These are phyloP conservation scores for Clitoria ternatea DNA, from an alignment of 306 rosid species.

Conservation along the genomic window DNA sequence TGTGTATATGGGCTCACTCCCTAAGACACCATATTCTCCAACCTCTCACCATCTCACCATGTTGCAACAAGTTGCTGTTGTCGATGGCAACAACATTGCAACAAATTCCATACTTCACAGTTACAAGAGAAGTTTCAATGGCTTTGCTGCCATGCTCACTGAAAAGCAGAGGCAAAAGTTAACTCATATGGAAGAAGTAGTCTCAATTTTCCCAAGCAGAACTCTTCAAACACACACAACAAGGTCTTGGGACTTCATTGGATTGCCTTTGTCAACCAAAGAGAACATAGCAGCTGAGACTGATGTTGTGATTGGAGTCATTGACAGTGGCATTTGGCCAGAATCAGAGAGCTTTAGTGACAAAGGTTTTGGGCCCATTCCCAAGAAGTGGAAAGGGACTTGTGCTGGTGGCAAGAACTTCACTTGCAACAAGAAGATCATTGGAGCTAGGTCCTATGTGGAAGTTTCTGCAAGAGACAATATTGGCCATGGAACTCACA, in stretches of 20 bases:
- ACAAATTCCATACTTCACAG: not conserved
- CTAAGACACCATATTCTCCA: not conserved
- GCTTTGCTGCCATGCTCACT: conserved; percentile 19
- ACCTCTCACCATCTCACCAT: not conserved
- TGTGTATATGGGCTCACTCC: conserved; percentile 14
- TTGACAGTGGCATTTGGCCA: conserved; percentile 32
- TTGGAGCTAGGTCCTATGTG: conserved; percentile 12
- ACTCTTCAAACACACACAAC: conserved; percentile 4
- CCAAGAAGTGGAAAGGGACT: conserved; percentile 26
- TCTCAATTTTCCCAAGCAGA: conserved; percentile 24
- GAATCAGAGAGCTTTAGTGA: conserved; percentile 26
- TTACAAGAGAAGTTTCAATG: conserved; percentile 28
- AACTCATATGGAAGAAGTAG: not conserved
- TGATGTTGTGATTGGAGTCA: conserved; percentile 13
- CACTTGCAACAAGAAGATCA: conserved; percentile 35
- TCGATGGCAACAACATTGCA: too few species aligned
- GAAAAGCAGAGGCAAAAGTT: not conserved
- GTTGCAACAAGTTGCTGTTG: not conserved
- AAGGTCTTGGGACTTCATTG: conserved; percentile 33
- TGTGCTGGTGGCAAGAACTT: conserved; percentile 12
- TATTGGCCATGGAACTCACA: conserved; percentile 28
- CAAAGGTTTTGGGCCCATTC: conserved; percentile 15
- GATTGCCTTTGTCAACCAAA: not conserved
- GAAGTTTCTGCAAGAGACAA: not conserved
- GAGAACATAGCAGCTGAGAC: not conserved